phyloP scores from a whole-genome alignment of 768 basidiomycete species.

The Omphalotus guepiniiformis region DNA sequence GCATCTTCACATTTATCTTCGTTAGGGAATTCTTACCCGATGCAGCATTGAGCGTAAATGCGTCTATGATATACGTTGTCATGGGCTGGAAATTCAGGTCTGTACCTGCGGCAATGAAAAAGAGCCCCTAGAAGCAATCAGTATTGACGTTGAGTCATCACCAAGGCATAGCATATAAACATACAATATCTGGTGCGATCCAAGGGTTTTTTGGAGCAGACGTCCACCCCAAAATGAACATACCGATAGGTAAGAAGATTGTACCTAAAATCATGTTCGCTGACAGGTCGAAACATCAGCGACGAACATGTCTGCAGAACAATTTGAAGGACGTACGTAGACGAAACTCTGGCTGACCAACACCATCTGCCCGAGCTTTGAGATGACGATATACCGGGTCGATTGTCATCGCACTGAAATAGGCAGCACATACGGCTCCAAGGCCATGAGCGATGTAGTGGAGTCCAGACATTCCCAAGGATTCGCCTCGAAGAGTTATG shows the following conservation, averaged over 20 bases:
- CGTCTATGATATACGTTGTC: constrained; percentile 65
- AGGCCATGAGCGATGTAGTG: constrained; percentile 71
- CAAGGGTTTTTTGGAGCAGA: constrained; percentile 55
- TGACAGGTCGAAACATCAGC: too few species aligned
- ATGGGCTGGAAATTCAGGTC: constrained; percentile 59
- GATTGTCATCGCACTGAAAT: constrained; percentile 50
- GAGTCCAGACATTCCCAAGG: constrained; percentile 55
- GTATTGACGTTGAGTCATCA: background rate
- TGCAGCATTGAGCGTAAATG: constrained; percentile 62
- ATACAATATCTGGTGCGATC: constrained; percentile 66
- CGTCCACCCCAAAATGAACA: constrained; percentile 70
- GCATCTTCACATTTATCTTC: background rate
- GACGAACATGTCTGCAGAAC: background rate
- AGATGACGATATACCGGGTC: constrained; percentile 52
- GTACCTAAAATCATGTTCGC: constrained; percentile 59
- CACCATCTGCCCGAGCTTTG: constrained; percentile 43
- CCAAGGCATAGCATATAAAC: constrained; percentile 16
- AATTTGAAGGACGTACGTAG: constrained; percentile 30
- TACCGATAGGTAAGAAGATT: constrained; percentile 57
- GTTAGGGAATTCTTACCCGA: constrained; percentile 47
- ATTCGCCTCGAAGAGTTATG: constrained; percentile 46
- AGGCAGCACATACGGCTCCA: constrained; percentile 50
- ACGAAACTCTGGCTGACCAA: constrained; percentile 46
- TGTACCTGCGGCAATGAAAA: constrained; percentile 51
- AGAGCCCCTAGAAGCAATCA: constrained; percentile 47